These are phyloP conservation scores for Sugiyamaella americana DNA, from an alignment of 805 yeast species.

Conservation along the genomic window DNA sequence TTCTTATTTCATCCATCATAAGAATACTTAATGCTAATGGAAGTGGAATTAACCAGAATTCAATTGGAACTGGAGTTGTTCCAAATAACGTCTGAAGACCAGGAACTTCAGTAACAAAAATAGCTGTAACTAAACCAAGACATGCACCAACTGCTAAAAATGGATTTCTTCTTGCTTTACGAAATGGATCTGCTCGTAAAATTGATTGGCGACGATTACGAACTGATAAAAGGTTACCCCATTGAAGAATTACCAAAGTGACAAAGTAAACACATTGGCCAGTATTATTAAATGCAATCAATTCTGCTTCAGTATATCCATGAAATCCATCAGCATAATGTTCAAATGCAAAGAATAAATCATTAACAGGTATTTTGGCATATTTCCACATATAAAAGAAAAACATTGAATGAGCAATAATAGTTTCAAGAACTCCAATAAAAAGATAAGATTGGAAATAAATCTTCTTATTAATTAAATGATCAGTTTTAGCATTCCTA, in stretches of 20 bases:
- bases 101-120: conserved; percentile 41
- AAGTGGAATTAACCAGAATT: conserved; percentile 41
- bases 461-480: conserved; percentile 37
- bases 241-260: conserved; percentile 43
- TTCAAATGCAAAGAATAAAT: conserved; percentile 28
- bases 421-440: conserved; percentile 38
- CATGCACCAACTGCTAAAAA: conserved; percentile 31
- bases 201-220: conserved; percentile 40
- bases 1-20: conserved; percentile 40
- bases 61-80: conserved; percentile 39
- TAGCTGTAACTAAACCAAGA: conserved; percentile 35
- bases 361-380: conserved; percentile 34
- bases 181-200: conserved; percentile 38
- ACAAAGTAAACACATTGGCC: conserved; percentile 44
- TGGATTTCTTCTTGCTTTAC: conserved; percentile 27
- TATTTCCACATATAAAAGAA: conserved; percentile 35
- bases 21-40: conserved; percentile 41
- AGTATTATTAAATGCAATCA: conserved; percentile 26
- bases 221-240: conserved; percentile 40
- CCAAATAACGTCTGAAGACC: conserved; percentile 35
- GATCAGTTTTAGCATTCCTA: conserved; percentile 38
- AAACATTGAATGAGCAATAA: conserved; percentile 38
- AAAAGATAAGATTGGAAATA: conserved; percentile 40
- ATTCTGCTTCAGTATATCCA: conserved; percentile 20
- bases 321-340: conserved; percentile 32